Evolutionary conservation across 805 yeast species (phyloP).

Genomic region (Metschnikowia noctiluminum): DNA sequence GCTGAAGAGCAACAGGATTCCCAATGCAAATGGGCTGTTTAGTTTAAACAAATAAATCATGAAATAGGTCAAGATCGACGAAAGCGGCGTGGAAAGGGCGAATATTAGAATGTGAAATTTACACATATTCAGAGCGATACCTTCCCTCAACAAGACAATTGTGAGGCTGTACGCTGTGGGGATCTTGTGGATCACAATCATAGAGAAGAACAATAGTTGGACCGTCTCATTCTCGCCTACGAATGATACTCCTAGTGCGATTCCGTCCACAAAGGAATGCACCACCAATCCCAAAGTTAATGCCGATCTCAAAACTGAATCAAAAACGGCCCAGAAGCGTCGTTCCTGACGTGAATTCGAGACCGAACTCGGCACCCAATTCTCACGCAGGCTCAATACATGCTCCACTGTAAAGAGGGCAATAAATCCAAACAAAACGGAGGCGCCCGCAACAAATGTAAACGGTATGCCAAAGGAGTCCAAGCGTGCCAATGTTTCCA

Average conservation of each 20-base stretch:
- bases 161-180: conserved; percentile 72
- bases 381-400: conserved; percentile 9
- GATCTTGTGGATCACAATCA: conserved; percentile 66
- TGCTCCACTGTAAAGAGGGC: conserved; percentile 49
- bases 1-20: conserved; percentile 56
- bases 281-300: conserved; percentile 60
- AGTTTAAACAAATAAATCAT: conserved; percentile 30
- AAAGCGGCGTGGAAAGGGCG: conserved; percentile 52
- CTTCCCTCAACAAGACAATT: conserved; percentile 47
- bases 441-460: conserved; percentile 40
- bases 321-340: neutral
- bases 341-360: conserved; percentile 1
- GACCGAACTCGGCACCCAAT: neutral
- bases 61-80: conserved; percentile 51
- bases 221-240: conserved; percentile 36
- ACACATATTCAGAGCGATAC: conserved; percentile 29
- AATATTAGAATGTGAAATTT: conserved; percentile 50
- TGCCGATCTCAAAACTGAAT: conserved; percentile 39
- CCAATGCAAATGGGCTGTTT: conserved; percentile 41
- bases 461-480: conserved; percentile 7
- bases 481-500: neutral
- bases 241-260: conserved; percentile 63
- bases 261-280: conserved; percentile 71
- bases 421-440: conserved; percentile 52
- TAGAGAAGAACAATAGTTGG: conserved; percentile 48